Evolutionary conservation across 1,139 yeast genomes (phyloP).

Genomic region (Sugiyamaella novakii): DNA sequence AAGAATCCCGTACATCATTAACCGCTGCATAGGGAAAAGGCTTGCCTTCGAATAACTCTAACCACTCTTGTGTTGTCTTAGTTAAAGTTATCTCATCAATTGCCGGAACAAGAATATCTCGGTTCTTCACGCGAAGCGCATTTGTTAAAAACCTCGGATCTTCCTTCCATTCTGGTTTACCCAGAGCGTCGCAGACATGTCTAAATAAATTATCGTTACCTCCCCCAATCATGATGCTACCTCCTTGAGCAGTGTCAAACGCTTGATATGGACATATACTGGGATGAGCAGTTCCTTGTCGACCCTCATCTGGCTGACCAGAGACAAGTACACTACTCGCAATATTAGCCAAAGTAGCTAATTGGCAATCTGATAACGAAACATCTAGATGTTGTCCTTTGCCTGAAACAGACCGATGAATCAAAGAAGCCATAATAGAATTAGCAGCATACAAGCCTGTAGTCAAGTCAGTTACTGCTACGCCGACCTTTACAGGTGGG

Average conservation of each 20-base stretch:
- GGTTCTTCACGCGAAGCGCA: conserved; percentile 43
- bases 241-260: conserved; percentile 44
- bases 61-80: conserved; percentile 45
- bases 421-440: conserved; percentile 45
- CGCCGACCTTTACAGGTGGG: conserved; percentile 49
- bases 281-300: conserved; percentile 49
- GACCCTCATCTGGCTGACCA: conserved; percentile 46
- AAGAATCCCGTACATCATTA: conserved; percentile 44
- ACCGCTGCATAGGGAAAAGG: conserved; percentile 49
- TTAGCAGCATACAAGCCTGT: conserved; percentile 47
- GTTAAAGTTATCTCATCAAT: conserved; percentile 38
- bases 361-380: conserved; percentile 45
- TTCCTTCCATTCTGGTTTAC: conserved; percentile 43
- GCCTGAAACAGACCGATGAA: conserved; percentile 41
- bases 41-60: conserved; percentile 38
- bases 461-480: conserved; percentile 48
- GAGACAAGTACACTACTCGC: conserved; percentile 46
- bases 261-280: conserved; percentile 49
- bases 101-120: conserved; percentile 41
- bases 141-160: conserved; percentile 43
- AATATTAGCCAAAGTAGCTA: conserved; percentile 47
- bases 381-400: conserved; percentile 46
- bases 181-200: conserved; percentile 42
- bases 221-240: conserved; percentile 47
- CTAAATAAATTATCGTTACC: conserved; percentile 46